Base-by-base conservation (phyloP, 768 basidiomycete genomes). In the Suillus lakei region DNA sequence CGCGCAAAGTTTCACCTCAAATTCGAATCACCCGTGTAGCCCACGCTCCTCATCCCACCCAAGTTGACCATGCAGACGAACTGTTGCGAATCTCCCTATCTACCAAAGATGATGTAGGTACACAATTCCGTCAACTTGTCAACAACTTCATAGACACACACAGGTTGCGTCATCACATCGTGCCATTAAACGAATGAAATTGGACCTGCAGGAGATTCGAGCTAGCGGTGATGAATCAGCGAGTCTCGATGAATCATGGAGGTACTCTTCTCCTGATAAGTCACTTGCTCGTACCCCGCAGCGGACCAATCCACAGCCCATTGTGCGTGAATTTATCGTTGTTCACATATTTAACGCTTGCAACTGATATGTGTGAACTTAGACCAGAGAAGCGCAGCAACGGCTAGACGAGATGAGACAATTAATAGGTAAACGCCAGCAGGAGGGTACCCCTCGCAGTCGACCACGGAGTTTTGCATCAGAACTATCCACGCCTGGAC, bases 371-470 rank as follows among this genome's bases (percentile, higher is more conserved):
- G 72, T 44, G 68, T 59, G 38, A 21, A 34, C 41, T 61, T 69
- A 95, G 93, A 91, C 86, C 15, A 88, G 78, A 71, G 92, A 88
- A 62, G 92, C 92, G 41, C 88, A 88, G 69, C 88, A 89, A 41
- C 87, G 93, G 28, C 83, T 93, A 82, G 88, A 92, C 70, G 93
- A 95, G 74, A 92, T 95, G 92, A 85, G 88, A 46, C 86, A 85
- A 68, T 80, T 93, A 63, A 93, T 95, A 64, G 78, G 81, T 43
- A 85, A 81, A 66, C 81, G 92, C 68, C 82, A 86, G 70, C 81
- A 77, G 21, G 89, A 89, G 41, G 76, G 76, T 7, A 81, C 85
- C 10, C 83, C 85, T 64, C 83, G 83, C 30, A 78, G 76, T 62
- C 83, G 86, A 59, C 78, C 84, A 12, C 80, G 82, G 44, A 84